Evolutionary conservation across 148 eudicot species (phyloP).

Genomic region (Rhododendron griersonianum): DNA sequence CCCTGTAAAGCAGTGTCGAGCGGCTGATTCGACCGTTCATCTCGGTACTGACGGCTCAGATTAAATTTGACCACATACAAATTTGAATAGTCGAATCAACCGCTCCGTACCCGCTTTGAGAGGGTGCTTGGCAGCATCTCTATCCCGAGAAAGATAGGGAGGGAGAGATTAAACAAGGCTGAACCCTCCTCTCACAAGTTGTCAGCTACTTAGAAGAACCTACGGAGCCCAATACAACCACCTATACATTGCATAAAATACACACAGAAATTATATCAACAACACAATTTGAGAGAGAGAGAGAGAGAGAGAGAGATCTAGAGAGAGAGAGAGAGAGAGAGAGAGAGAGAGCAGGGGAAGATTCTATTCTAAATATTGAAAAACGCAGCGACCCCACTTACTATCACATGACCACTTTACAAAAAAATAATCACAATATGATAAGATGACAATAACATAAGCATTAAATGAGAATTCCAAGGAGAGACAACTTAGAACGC

Average conservation of each 20-base stretch:
- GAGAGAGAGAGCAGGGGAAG: conserved; percentile 42
- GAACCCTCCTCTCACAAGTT: background rate
- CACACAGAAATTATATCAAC: background rate
- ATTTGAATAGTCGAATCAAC: no score
- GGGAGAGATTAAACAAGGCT: background rate
- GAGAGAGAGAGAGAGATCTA: conserved; percentile 21
- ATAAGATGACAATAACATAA: conserved; percentile 9
- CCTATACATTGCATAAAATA: background rate
- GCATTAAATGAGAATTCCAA: conserved; percentile 41
- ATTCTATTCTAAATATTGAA: conserved; percentile 54
- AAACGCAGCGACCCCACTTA: conserved; percentile 31
- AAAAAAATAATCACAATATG: conserved; percentile 10
- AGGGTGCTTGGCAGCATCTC: no score
- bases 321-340: background rate
- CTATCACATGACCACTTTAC: conserved; percentile 45
- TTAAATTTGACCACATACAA: no score
- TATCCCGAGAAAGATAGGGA: background rate
- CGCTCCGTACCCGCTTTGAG: no score
- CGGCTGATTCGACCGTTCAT: no score
- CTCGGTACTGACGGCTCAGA: accelerated
- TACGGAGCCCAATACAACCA: conserved; percentile 8
- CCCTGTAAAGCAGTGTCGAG: no score
- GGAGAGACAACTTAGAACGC: conserved; percentile 67
- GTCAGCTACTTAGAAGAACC: conserved; percentile 8
- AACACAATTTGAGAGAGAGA: conserved; percentile 1